These are phyloP conservation scores for Neospermospora avenae DNA, from an alignment of 2,329 filamentous ascomycete genomes.

Conservation along the genomic window DNA sequence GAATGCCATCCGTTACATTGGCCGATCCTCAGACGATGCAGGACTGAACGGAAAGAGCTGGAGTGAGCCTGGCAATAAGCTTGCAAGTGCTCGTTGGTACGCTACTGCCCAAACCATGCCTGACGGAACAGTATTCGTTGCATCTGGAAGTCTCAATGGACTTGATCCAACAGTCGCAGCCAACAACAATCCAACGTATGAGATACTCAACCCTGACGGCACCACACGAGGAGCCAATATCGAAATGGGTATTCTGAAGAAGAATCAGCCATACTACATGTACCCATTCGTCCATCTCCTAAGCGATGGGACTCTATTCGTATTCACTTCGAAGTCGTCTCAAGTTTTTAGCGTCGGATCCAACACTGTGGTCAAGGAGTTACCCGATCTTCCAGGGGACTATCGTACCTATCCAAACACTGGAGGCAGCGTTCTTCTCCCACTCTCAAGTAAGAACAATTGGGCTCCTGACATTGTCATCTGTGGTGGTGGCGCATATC, in stretches of 20 bases:
- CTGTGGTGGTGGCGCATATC: conserved; percentile 57
- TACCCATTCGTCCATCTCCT: conserved; percentile 61
- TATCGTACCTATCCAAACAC: conserved; percentile 61
- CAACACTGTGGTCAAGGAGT: conserved; percentile 42
- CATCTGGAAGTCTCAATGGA: conserved; percentile 57
- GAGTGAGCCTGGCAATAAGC: conserved; percentile 53
- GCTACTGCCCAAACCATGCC: conserved; percentile 56
- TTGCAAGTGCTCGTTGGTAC: conserved; percentile 57
- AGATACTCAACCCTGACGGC: conserved; percentile 51
- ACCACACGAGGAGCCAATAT: conserved; percentile 45
- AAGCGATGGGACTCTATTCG: conserved; percentile 52
- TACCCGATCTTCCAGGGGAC: conserved; percentile 52
- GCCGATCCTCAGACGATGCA: conserved; percentile 44
- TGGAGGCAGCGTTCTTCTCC: conserved; percentile 54
- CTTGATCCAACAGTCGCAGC: conserved; percentile 49
- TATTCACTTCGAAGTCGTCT: conserved; percentile 54
- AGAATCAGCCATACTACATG: conserved; percentile 62
- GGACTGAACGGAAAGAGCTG: conserved; percentile 48
- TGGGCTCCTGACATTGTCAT: conserved; percentile 54
- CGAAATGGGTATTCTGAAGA: conserved; percentile 50
- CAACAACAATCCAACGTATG: conserved; percentile 64
- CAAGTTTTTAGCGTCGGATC: conserved; percentile 51
- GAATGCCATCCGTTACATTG: conserved; percentile 52
- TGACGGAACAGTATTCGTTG: conserved; percentile 56
- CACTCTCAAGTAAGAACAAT: conserved; percentile 48